These are phyloP conservation scores for Boletus speciosus DNA, from an alignment of 768 basidiomycete species.

Conservation along the genomic window DNA sequence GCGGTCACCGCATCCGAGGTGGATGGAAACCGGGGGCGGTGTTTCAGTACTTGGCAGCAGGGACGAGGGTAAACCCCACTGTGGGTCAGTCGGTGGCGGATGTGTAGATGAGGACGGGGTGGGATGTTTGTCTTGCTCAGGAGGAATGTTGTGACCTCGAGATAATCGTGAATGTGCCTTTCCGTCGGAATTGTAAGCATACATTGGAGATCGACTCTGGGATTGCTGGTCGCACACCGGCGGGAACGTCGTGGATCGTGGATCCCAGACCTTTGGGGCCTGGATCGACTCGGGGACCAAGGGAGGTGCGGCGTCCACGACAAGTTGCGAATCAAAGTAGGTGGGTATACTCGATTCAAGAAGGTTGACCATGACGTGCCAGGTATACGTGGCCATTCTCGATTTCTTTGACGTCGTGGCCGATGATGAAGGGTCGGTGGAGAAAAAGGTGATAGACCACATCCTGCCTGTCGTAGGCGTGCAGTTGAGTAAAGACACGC, in stretches of 20 bases:
- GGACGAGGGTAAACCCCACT: background rate
- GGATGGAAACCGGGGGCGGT: slow-evolving; percentile 3
- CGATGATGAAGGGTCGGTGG: slow-evolving; percentile 1
- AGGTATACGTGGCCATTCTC: slow-evolving; percentile 6
- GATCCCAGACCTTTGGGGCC: background rate
- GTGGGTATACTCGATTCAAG: slow-evolving; percentile 19
- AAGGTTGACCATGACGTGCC: slow-evolving; percentile 45
- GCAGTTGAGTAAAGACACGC: background rate
- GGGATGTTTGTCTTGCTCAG: background rate
- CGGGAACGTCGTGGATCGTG: background rate
- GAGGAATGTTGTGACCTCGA: background rate
- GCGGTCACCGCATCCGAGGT: slow-evolving; percentile 5
- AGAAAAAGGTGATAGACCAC: slow-evolving; percentile 26
- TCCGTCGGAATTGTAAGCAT: background rate
- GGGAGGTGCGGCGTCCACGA: slow-evolving; percentile 2
- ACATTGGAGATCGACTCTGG: background rate
- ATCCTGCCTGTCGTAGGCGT: slow-evolving; percentile 15
- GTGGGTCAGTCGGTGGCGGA: slow-evolving; percentile 3
- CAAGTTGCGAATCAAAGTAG: slow-evolving; percentile 13
- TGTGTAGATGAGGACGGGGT: background rate
- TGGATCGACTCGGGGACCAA: background rate
- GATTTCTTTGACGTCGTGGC: slow-evolving; percentile 2
- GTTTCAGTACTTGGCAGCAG: background rate
- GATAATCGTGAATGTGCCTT: background rate
- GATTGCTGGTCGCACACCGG: background rate